phyloP scores from a whole-genome alignment of 345 rosid genomes.

The Pseudoturritis turrita region DNA sequence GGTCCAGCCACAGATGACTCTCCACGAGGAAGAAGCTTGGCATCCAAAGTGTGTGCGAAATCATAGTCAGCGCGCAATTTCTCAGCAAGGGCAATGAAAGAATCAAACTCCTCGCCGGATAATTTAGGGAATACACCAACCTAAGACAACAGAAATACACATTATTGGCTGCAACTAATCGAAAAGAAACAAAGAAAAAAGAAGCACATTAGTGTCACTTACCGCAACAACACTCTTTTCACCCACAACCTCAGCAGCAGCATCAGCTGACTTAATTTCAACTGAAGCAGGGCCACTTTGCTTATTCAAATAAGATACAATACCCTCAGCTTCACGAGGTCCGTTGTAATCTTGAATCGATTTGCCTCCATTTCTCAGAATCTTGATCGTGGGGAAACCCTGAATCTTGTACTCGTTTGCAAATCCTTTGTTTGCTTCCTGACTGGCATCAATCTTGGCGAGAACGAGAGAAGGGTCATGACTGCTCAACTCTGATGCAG shows the following conservation, averaged over 20 bases:
- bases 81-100: slow-evolving; percentile 63
- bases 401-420: slow-evolving; percentile 53
- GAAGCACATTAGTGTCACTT: slow-evolving; percentile 23
- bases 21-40: slow-evolving; percentile 88
- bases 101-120: slow-evolving; percentile 83
- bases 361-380: slow-evolving; percentile 83
- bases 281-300: slow-evolving; percentile 92
- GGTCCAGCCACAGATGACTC: slow-evolving; percentile 85
- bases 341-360: slow-evolving; percentile 81
- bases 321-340: slow-evolving; percentile 93
- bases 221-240: slow-evolving; percentile 71
- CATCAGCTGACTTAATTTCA: slow-evolving; percentile 64
- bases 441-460: slow-evolving; percentile 89
- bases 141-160: slow-evolving; percentile 36
- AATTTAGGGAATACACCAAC: slow-evolving; percentile 89
- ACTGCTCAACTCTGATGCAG: slow-evolving; percentile 72
- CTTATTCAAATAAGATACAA: slow-evolving; percentile 70
- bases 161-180: not conserved
- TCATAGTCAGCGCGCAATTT: slow-evolving; percentile 84
- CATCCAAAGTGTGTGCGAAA: slow-evolving; percentile 80
- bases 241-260: slow-evolving; percentile 50
- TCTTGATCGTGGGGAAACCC: slow-evolving; percentile 91
- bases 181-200: not conserved
- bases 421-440: slow-evolving; percentile 59
- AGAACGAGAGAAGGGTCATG: slow-evolving; percentile 59